Conservation (phyloP, 805 yeast species). For the Cyberlindnera sargentensis region DNA sequence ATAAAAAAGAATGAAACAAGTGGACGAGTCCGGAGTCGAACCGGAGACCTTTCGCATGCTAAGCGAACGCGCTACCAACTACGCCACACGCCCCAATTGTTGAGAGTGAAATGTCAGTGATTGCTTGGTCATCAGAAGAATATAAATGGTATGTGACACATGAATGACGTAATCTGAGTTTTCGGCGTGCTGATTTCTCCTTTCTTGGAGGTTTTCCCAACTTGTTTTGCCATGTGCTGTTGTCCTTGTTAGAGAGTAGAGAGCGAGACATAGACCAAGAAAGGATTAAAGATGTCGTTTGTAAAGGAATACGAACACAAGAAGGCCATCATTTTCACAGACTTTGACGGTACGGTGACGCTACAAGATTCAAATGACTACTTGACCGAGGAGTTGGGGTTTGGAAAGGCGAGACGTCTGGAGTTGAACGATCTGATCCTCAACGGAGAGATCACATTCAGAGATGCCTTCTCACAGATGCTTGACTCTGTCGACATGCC, state of each 20-base stretch:
- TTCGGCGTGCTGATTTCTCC: no score
- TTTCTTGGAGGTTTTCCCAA: no score
- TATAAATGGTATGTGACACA: no score
- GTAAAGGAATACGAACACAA: conserved; percentile 21
- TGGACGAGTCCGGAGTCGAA: conserved; percentile 75
- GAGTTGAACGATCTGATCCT: conserved; percentile 67
- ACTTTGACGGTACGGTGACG: conserved; percentile 98
- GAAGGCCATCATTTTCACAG: conserved; percentile 86
- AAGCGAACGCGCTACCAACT: conserved; percentile 80
- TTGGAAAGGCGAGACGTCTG: conserved; percentile 63
- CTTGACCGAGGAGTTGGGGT: conserved; percentile 83
- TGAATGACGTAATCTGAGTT: no score
- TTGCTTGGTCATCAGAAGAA: no score
- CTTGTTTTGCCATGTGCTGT: no score
- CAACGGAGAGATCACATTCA: conserved; percentile 57
- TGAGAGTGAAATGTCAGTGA: neutral
- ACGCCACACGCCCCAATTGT: conserved; percentile 65
- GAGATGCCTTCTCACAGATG: conserved; percentile 84
- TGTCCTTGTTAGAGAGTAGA: no score
- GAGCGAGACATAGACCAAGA: no score
- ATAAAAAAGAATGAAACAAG: conserved; percentile 26
- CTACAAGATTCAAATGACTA: conserved; percentile 91
- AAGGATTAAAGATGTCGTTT: conserved; percentile 13
- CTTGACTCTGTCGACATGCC: conserved; percentile 70
- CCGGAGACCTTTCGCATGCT: conserved; percentile 78